These are phyloP conservation scores for Psilocybe sp. DNA, from an alignment of 768 basidiomycete genomes.

Conservation along the genomic window DNA sequence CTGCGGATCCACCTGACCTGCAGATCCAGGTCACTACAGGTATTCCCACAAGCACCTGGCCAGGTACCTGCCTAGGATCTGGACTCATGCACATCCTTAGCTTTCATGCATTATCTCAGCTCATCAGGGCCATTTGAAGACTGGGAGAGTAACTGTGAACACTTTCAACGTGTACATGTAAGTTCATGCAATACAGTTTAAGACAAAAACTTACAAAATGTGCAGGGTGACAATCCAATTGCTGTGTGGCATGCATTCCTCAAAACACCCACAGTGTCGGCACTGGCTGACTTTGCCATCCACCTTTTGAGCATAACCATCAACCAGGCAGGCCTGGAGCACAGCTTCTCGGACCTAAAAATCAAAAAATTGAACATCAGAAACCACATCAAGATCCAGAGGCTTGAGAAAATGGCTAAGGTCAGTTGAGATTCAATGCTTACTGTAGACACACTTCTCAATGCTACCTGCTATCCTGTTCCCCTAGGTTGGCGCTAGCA, in stretches of 20 bases:
- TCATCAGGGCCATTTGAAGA: constrained; percentile 15
- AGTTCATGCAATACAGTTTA: neutral
- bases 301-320: constrained; percentile 19
- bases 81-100: no score
- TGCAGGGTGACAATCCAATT: constrained; percentile 17
- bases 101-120: constrained; percentile 18
- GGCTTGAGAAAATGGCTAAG: constrained; percentile 26
- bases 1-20: no score
- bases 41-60: no score
- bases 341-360: constrained; percentile 23
- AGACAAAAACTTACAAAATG: neutral
- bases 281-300: constrained; percentile 21
- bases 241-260: constrained; percentile 15
- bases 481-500: constrained; percentile 20
- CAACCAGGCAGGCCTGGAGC: constrained; percentile 22
- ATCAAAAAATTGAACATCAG: constrained; percentile 23
- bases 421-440: constrained; percentile 11
- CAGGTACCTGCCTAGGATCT: no score
- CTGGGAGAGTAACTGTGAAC: constrained; percentile 15
- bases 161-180: constrained; percentile 13
- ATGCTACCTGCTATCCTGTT: neutral
- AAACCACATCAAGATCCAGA: constrained; percentile 18
- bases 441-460: constrained; percentile 1
- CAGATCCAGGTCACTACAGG: no score
- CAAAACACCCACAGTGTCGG: neutral